These are phyloP conservation scores for Taphrina pruni DNA, from an alignment of 1,139 yeast genomes.

Conservation along the genomic window DNA sequence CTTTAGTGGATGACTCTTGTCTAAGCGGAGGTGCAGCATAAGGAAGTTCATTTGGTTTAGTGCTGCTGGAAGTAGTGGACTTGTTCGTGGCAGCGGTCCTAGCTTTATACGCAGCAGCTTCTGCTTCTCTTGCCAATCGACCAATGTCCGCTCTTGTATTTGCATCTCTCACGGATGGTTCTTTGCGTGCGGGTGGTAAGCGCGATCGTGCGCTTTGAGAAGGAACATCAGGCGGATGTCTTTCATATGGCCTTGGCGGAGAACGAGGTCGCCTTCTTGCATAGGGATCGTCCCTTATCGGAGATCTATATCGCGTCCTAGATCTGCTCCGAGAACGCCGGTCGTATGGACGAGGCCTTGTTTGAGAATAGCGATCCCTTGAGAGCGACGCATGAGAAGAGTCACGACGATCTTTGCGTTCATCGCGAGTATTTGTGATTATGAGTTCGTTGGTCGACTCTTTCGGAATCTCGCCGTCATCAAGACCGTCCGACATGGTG, in stretches of 20 bases:
- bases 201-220: neutral
- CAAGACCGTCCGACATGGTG: constrained; percentile 26
- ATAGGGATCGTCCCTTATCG: neutral
- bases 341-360: neutral
- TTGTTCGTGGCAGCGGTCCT: constrained; percentile 20
- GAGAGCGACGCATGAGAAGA: neutral
- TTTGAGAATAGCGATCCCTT: neutral
- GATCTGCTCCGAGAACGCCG: neutral
- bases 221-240: neutral
- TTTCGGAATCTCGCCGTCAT: constrained; percentile 29
- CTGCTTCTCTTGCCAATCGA: constrained; percentile 37
- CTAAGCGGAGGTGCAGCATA: neutral
- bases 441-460: neutral
- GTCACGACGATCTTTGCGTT: neutral
- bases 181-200: constrained; percentile 4
- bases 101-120: constrained; percentile 36
- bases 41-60: neutral
- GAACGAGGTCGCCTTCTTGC: neutral
- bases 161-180: constrained; percentile 37
- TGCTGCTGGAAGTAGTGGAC: neutral
- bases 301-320: neutral
- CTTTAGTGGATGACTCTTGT: neutral
- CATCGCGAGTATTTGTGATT: neutral
- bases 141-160: constrained; percentile 31
- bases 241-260: neutral